These are phyloP conservation scores for Mortierella sp. DNA, from an alignment of 371 early-diverging fungal species.

Conservation along the genomic window DNA sequence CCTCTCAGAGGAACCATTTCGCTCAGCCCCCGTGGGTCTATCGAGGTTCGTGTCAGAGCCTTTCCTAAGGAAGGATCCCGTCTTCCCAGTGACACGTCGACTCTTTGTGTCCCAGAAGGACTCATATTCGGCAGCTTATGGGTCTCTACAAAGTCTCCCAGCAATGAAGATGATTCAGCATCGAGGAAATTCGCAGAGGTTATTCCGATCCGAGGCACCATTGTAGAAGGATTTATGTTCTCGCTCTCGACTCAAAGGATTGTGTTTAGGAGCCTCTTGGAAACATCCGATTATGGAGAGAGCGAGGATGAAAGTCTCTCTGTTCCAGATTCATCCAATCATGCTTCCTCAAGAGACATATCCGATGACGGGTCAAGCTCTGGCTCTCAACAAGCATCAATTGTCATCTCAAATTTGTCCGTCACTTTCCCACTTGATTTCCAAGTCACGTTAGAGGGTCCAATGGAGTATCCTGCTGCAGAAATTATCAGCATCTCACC, in stretches of 20 bases:
- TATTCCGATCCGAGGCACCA: conserved; percentile 75
- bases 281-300: conserved; percentile 56
- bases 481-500: conserved; percentile 70
- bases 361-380: conserved; percentile 59
- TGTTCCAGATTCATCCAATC: conserved; percentile 30
- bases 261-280: conserved; percentile 67
- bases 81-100: conserved; percentile 65
- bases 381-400: conserved; percentile 55
- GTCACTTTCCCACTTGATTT: conserved; percentile 74
- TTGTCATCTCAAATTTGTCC: conserved; percentile 78
- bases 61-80: conserved; percentile 73
- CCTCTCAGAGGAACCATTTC: conserved; percentile 81
- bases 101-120: conserved; percentile 70
- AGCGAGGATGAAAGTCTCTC: conserved; percentile 52
- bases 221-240: conserved; percentile 79
- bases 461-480: conserved; percentile 79
- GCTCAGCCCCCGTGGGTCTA: conserved; percentile 73
- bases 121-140: conserved; percentile 70
- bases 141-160: conserved; percentile 67
- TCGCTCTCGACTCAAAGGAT: conserved; percentile 71
- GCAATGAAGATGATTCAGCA: conserved; percentile 46
- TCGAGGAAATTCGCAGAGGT: conserved; percentile 62
- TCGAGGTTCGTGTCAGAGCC: conserved; percentile 84
- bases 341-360: conserved; percentile 61
- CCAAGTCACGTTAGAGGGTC: conserved; percentile 76